Evolutionary conservation across 2,329 filamentous ascomycete species (phyloP), one percentile per base, ranked within the genome.

Genomic region (Cladophialophora bantiana): DNA sequence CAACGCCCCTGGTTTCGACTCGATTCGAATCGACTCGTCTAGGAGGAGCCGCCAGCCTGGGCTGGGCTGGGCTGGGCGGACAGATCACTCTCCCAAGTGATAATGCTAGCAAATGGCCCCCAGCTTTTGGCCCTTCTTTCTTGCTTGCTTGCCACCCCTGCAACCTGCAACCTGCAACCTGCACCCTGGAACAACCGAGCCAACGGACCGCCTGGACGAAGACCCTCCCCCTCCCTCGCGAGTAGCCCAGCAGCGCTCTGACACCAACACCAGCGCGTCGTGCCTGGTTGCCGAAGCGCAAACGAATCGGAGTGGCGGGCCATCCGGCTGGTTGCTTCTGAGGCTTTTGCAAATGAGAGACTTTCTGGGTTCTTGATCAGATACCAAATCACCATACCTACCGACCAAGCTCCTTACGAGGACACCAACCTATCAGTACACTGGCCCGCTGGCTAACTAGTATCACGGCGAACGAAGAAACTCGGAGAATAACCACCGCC

Each of bases 401-500:
- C 40, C 26, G 2, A 26, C 26, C 26, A 26, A 26, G 26, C 26
- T 26, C 2, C 26, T 3, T 26, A 26, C 26, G 26, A 26, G 26
- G 26, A 26, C 26, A 26, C 26, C 26, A 26, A 26, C 26, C 26
- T 26, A 26, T 26, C 26, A 26, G 26, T 26, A 2, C 26, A 26
- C 26, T 3, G 26, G 26, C 26, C 26, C 2, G 26, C 26, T 26
- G 26, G 26, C 26, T 26, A 26, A 26, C 26, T 3, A 26, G 26
- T 2, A 26, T 26, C 26, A 26, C 26, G 3, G 26, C 26, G 26
- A 36, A 36, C 35, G 35, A 36, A 36, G 10, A 42, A 18, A n/a
- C 7, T 62, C 59, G 59, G 59, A 62, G 59, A 62, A 62, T 62
- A 35, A 62, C 48, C 59, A 62, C 15, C 35, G 59, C 13, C 48